Base-by-base conservation (phyloP, 768 basidiomycete genomes). In the Kwoniella sp. region DNA sequence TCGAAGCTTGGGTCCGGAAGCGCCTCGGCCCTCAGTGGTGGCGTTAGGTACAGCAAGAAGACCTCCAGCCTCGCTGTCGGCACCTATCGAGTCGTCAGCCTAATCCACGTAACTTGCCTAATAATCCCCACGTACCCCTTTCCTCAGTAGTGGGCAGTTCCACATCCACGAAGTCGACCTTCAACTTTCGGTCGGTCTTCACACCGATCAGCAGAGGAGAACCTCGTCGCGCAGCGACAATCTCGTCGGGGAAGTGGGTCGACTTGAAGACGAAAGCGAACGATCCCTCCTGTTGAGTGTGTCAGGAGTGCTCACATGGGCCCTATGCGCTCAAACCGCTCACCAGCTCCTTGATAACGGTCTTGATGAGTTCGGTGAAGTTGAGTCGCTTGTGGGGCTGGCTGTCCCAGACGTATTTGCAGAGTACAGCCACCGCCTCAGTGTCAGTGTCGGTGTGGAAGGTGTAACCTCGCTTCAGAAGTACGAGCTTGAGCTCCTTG, bases 251-350 rank as follows among this genome's bases (percentile, higher is more conserved):
- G 80, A 83, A 99, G 78, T 98, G 91, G 28, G 74, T 76, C 5
- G 91, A 95, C 79, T 95, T 98, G 87, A 99, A 96, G 63, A 96
- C 91, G 76, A 99, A 93, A 15, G 95, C 95, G 65, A 98, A 99
- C 2, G 95, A 96, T 34, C 95, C 95, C 78, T 99, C 90, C 77
- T 78, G 56, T 14, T 28, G 26, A n/a, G 23, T 17, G 12, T 12
- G 34, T 46, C 20, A 46, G 39, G 48, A 23, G n/a, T n/a, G n/a
- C n/a, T n/a, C n/a, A n/a, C n/a, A n/a, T n/a, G n/a, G n/a, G n/a
- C n/a, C n/a, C n/a, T n/a, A n/a, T n/a, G n/a, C n/a, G n/a, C n/a
- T n/a, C n/a, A n/a, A n/a, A n/a, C n/a, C n/a, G n/a, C 77, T 47
- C 34, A 78, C 77, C 37, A 99, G 83, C 76, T 99, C 93, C 78